Conservation (phyloP, 2,329 filamentous ascomycete species). For the Cladophialophora carrionii region DNA sequence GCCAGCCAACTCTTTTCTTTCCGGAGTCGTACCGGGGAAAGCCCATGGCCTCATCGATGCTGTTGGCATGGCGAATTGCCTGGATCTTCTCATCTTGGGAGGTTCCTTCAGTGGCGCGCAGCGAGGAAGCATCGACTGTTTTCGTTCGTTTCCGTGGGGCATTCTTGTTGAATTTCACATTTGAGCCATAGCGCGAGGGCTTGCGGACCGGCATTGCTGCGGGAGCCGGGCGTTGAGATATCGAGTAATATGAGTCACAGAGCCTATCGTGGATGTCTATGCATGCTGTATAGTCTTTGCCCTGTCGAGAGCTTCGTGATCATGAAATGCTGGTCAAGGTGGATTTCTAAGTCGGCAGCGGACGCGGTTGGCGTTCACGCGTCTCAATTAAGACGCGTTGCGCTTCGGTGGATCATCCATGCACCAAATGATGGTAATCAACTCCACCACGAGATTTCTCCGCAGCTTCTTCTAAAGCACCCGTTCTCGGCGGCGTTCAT, state of each 20-base stretch:
- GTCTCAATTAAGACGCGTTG: slow-evolving; percentile 18
- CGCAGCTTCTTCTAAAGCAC: not conserved
- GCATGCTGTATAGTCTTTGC: not conserved
- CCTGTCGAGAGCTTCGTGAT: not conserved
- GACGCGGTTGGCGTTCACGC: slow-evolving; percentile 5
- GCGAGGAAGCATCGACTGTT: slow-evolving; percentile 76
- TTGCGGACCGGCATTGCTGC: slow-evolving; percentile 54
- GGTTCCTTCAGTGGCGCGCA: slow-evolving; percentile 78
- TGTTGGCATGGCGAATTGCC: slow-evolving; percentile 77
- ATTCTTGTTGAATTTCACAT: slow-evolving; percentile 51
- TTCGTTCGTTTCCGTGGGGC: slow-evolving; percentile 58
- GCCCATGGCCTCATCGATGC: slow-evolving; percentile 93
- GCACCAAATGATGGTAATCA: slow-evolving; percentile 2
- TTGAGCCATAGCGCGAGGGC: slow-evolving; percentile 68
- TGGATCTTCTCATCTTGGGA: slow-evolving; percentile 93
- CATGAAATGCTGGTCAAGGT: not conserved
- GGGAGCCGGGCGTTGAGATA: slow-evolving; percentile 11
- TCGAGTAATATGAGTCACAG: not conserved
- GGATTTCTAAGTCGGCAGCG: not conserved
- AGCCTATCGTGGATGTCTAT: not conserved
- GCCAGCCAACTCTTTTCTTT: slow-evolving; percentile 83
- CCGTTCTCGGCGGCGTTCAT: slow-evolving; percentile 3
- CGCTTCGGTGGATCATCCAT: slow-evolving; percentile 1
- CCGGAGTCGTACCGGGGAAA: slow-evolving; percentile 91
- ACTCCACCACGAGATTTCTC: slow-evolving; percentile 16